These are phyloP conservation scores for Mycena galericulata DNA, from an alignment of 768 basidiomycete species.

Conservation along the genomic window DNA sequence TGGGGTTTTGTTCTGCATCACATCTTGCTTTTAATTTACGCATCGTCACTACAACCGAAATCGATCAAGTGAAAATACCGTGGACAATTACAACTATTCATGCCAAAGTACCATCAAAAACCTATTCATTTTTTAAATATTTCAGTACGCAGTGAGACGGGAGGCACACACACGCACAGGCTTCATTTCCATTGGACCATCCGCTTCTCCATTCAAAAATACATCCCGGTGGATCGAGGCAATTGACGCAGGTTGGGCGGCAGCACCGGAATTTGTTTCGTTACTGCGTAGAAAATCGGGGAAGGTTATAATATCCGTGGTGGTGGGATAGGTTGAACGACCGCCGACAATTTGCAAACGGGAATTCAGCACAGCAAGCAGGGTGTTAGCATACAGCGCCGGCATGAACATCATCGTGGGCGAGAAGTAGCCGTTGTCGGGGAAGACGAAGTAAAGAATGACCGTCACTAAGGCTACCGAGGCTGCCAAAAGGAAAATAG, in stretches of 20 bases:
- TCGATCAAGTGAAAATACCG: too few relatives aligned
- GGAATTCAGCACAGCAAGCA: conserved; percentile 46
- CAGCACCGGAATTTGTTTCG: background rate
- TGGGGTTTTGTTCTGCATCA: too few relatives aligned
- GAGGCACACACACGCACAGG: too few relatives aligned
- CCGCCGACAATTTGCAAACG: conserved; percentile 41
- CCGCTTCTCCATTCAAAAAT: background rate
- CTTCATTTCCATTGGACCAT: background rate
- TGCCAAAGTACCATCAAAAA: too few relatives aligned
- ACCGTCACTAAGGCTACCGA: background rate
- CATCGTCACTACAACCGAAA: too few relatives aligned
- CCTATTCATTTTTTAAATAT: too few relatives aligned
- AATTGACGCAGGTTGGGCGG: background rate
- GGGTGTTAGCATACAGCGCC: conserved; percentile 46
- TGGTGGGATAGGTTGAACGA: background rate
- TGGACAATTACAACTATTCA: too few relatives aligned
- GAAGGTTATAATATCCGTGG: background rate
- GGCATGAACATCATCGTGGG: background rate
- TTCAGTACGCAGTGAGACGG: too few relatives aligned
- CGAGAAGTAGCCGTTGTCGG: background rate
- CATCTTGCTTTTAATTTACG: too few relatives aligned
- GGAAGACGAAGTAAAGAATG: background rate
- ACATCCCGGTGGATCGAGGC: background rate
- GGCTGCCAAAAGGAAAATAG: background rate
- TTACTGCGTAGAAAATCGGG: background rate